A percentile compares a stretch with the other conserved stretches of the same genome.
phyloP scores from a whole-genome alignment of 192 early-diverging fungal species.

The Chytriomyces sp. region DNA sequence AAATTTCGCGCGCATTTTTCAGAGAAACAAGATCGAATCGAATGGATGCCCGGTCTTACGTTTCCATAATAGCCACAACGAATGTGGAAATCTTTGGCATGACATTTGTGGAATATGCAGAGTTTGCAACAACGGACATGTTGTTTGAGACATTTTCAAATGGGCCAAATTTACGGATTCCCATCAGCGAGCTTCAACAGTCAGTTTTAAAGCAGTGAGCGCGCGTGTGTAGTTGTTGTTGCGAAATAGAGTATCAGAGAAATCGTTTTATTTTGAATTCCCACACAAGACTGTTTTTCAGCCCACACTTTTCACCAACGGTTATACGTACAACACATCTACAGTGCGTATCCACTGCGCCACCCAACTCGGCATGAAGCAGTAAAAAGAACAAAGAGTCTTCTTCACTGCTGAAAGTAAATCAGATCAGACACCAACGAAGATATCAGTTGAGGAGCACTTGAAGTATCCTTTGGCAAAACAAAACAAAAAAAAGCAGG shows the following conservation, averaged over 20 bases:
- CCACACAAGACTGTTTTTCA: neutral
- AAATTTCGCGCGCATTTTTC: neutral
- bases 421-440: neutral
- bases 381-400: too few species aligned
- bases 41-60: conserved; percentile 22
- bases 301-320: neutral
- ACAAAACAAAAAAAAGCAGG: too few species aligned
- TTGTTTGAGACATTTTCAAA: neutral
- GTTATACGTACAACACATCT: neutral
- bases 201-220: conserved; percentile 4
- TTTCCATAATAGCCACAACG: conserved; percentile 21
- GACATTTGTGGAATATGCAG: conserved; percentile 19
- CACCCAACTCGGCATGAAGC: too few species aligned
- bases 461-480: neutral
- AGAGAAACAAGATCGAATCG: conserved; percentile 12
- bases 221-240: too few species aligned
- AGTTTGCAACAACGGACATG: conserved; percentile 18
- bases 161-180: neutral
- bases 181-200: conserved; percentile 10
- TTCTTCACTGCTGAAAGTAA: conserved; percentile 5
- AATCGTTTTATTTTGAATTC: too few species aligned
- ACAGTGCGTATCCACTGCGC: too few species aligned
- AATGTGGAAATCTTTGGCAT: conserved; percentile 27
- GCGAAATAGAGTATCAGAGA: too few species aligned
- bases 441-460: conserved; percentile 3